These are phyloP conservation scores for Pythium myriotylum DNA, from an alignment of 352 stramenopile species.

Conservation along the genomic window DNA sequence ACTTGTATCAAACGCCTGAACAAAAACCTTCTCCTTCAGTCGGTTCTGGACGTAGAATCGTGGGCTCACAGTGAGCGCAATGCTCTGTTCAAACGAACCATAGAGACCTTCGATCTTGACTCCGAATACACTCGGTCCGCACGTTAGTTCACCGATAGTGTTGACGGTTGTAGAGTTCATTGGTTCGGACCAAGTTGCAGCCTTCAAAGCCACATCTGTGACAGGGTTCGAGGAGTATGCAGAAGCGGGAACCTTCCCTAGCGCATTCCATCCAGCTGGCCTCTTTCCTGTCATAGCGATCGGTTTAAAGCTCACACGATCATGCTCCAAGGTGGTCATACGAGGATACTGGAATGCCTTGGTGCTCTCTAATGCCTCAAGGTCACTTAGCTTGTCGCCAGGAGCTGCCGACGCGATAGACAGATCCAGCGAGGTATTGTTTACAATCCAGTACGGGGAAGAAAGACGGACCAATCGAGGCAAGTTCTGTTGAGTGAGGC, in stretches of 20 bases:
- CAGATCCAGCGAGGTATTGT: conserved; percentile 80
- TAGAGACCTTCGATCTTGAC: conserved; percentile 86
- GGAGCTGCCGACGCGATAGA: conserved; percentile 53
- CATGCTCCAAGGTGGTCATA: conserved; percentile 55
- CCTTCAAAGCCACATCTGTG: conserved; percentile 64
- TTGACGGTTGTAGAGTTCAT: conserved; percentile 89
- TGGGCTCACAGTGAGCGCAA: conserved; percentile 77
- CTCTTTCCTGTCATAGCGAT: conserved; percentile 43
- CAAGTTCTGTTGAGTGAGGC: conserved; percentile 62
- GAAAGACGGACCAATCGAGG: conserved; percentile 83
- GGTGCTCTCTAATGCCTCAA: conserved; percentile 45
- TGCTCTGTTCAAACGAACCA: conserved; percentile 73
- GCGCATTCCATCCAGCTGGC: conserved; percentile 56
- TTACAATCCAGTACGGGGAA: conserved; percentile 85
- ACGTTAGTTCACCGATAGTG: conserved; percentile 77
- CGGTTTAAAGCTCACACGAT: conserved; percentile 77
- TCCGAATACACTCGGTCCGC: conserved; percentile 70
- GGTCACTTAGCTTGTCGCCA: conserved; percentile 52
- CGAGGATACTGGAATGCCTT: conserved; percentile 65
- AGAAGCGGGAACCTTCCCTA: conserved; percentile 56
- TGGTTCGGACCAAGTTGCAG: conserved; percentile 74
- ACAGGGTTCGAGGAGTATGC: conserved; percentile 52
- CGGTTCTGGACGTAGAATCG: conserved; percentile 87
- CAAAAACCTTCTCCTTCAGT: conserved; percentile 75
- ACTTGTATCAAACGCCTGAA: conserved; percentile 70